Evolutionary conservation across 768 basidiomycete genomes (phyloP), one percentile per base, ranked within the genome.

Genomic region (Boletus patriciae): DNA sequence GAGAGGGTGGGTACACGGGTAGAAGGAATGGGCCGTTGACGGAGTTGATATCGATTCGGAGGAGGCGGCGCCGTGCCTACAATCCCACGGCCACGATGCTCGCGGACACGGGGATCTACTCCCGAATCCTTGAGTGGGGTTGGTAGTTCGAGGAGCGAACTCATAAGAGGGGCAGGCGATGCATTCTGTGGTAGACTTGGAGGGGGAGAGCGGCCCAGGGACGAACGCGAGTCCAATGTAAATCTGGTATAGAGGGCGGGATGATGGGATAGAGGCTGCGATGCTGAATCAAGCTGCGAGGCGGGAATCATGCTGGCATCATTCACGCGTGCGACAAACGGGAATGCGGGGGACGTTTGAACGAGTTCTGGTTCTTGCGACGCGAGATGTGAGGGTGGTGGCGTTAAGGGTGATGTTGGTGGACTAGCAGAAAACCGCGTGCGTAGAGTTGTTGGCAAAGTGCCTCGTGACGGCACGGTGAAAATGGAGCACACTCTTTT

Each of bases 361-460:
- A 84, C 69, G 51, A 70, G 67, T 19, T 80, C 79, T 3, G 77
- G 74, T 29, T 77, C 78, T 63, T 82, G 79, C 8, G 81, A 81
- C 53, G 71, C 55, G 21, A 59, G 31, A 31, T 57, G 63, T 9
- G 62, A 68, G 29, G 66, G 64, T 38, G 59, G 64, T 21, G 64
- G 70, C 18, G 65, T 69, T 16, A 73, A 65, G 36, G 74, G 70
- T 62, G 54, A 72, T 42, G 57, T 63, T n/a, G 52, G 65, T 48
- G 63, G 68, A 50, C 62, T 70, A 57, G 50, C 52, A 21, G 58
- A 55, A 11, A 59, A 51, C 36, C 57, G 57, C 27, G 47, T 27
- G n/a, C 46, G 51, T 11, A 60, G 46, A 3, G 57, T 48, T 15
- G 56, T 46, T 44, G 51, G 54, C 9, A 50, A 54, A 16, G 56